phyloP scores from a whole-genome alignment of 1,284 basidiomycete species.

The Trichosporon ovoides region DNA sequence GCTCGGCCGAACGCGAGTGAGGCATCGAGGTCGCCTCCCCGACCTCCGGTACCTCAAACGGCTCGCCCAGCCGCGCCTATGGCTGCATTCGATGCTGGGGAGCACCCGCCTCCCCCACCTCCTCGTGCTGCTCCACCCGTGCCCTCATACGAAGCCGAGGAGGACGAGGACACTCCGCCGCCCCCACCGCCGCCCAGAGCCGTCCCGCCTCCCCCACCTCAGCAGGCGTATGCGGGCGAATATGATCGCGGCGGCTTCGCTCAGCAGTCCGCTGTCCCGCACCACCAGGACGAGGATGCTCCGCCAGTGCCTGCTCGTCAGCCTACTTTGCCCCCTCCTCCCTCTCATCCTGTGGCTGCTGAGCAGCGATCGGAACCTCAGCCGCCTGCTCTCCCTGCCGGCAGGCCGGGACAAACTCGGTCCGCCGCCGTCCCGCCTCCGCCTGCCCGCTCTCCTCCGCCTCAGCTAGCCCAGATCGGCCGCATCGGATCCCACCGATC shows the following conservation, averaged over 20 bases:
- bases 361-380: background rate
- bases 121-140: background rate
- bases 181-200: conserved; percentile 27
- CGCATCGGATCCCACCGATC: background rate
- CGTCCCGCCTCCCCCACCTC: conserved; percentile 12
- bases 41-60: background rate
- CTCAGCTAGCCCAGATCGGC: background rate
- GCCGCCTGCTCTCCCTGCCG: background rate
- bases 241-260: background rate
- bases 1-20: background rate
- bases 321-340: background rate
- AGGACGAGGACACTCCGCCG: conserved; percentile 6
- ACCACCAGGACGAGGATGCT: background rate
- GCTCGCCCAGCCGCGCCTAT: background rate
- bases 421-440: too few relatives aligned
- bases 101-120: background rate
- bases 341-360: background rate
- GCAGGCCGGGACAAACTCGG: background rate
- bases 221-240: background rate
- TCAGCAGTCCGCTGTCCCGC: background rate
- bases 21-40: background rate
- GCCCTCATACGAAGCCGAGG: background rate
- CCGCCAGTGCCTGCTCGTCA: background rate
- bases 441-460: background rate
- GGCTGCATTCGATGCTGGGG: background rate